Evolutionary conservation across 441 rosid genomes (phyloP).

Genomic region (Iberis amara): DNA sequence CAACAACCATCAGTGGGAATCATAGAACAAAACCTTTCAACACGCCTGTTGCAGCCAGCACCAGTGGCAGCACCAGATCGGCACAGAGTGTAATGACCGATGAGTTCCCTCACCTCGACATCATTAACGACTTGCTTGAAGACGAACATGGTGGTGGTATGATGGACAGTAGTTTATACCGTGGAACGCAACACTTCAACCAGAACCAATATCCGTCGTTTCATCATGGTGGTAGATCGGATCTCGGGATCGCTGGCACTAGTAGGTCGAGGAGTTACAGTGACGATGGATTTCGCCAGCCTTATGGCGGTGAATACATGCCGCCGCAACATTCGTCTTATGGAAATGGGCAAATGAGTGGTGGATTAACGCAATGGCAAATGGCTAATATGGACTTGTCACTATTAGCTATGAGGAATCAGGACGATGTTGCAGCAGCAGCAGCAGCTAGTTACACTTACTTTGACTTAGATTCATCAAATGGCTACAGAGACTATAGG

Average conservation of each 20-base stretch:
- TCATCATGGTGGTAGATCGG: slow-evolving; percentile 37
- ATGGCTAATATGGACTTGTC: slow-evolving; percentile 61
- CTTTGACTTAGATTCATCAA: slow-evolving; percentile 22
- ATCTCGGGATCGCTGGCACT: slow-evolving; percentile 38
- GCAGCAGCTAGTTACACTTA: slow-evolving; percentile 25
- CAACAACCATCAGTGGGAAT: slow-evolving; percentile 19
- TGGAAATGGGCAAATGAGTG: no score
- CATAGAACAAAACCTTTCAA: slow-evolving; percentile 3
- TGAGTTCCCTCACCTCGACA: slow-evolving; percentile 95
- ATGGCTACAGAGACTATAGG: slow-evolving; percentile 59
- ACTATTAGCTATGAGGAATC: slow-evolving; percentile 46
- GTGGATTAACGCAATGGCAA: slow-evolving; percentile 47
- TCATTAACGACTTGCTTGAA: slow-evolving; percentile 91
- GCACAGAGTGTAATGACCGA: slow-evolving; percentile 50
- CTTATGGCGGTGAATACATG: no score
- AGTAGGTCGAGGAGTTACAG: slow-evolving; percentile 75
- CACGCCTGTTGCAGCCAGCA: neutral
- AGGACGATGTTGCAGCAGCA: slow-evolving; percentile 41
- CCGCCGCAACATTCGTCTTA: no score
- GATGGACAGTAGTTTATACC: slow-evolving; percentile 32
- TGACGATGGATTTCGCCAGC: slow-evolving; percentile 44
- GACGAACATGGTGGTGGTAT: slow-evolving; percentile 64
- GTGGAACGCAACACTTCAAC: slow-evolving; percentile 34
- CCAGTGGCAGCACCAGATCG: slow-evolving; percentile 13
- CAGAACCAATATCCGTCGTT: no score